Percentiles rank a stretch among this genome's conserved stretches.
phyloP scores from a whole-genome alignment of 345 rosid species.

The Lumnitzera racemosa region DNA sequence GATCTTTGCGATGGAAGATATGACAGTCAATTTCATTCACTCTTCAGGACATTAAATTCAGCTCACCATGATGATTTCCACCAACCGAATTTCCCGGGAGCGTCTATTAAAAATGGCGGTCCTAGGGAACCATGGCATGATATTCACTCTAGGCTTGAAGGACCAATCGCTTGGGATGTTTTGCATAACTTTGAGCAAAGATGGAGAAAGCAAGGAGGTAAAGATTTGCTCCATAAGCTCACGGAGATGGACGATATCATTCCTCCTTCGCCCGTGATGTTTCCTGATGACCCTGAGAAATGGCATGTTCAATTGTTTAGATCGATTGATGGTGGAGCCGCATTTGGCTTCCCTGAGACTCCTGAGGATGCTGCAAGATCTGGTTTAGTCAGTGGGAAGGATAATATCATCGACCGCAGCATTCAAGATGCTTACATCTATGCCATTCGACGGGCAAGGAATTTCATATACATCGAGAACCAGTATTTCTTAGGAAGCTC shows the following conservation, averaged over 20 bases:
- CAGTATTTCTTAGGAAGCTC: conserved; percentile 98
- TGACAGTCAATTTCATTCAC: conserved; percentile 84
- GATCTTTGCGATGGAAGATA: conserved; percentile 99
- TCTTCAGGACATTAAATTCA: conserved; percentile 88
- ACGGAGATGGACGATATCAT: conserved; percentile 76
- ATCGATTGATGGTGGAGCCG: conserved; percentile 98
- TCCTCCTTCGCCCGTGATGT: conserved; percentile 84
- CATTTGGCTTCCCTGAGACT: conserved; percentile 90
- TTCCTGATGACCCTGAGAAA: conserved; percentile 66
- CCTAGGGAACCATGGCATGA: conserved; percentile 99
- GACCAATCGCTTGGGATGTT: conserved; percentile 98
- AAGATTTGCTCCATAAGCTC: conserved; percentile 63
- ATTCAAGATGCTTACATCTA: conserved; percentile 93
- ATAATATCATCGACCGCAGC: conserved; percentile 88
- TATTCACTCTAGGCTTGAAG: conserved; percentile 92
- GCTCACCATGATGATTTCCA: conserved; percentile 98
- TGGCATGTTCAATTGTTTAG: conserved; percentile 96
- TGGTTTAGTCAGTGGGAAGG: conserved; percentile 96
- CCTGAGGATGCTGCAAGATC: conserved; percentile 96
- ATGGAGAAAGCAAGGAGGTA: conserved; percentile 93
- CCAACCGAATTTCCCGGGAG: conserved; percentile 83
- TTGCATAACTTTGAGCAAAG: conserved; percentile 92
- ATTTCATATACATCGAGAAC: conserved; percentile 87
- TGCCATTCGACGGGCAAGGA: conserved; percentile 95
- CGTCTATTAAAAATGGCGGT: conserved; percentile 87